Percentiles rank a stretch among this genome's conserved stretches.
phyloP scores from a whole-genome alignment of 2,329 filamentous ascomycete species.

The Botrytis fabae region DNA sequence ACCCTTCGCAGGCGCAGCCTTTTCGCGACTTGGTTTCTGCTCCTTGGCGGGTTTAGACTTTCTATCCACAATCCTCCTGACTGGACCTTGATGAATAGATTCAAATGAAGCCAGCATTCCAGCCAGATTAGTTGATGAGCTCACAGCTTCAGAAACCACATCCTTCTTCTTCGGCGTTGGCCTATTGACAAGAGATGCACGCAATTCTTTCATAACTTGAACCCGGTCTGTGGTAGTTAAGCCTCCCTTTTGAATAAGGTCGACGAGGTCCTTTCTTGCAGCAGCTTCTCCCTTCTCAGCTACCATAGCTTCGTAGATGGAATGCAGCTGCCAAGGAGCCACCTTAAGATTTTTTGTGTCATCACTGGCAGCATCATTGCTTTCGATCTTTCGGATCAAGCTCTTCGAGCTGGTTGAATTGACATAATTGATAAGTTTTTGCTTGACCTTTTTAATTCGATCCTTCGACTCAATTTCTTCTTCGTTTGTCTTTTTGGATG shows the following conservation, averaged over 20 bases:
- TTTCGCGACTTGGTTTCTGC: neutral
- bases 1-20: neutral
- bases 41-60: neutral
- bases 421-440: slow-evolving; percentile 15
- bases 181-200: slow-evolving; percentile 17
- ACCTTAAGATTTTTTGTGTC: neutral
- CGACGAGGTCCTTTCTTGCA: slow-evolving; percentile 16
- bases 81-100: slow-evolving; percentile 5
- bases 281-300: slow-evolving; percentile 13
- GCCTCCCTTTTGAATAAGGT: slow-evolving; percentile 21
- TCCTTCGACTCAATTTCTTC: slow-evolving; percentile 9
- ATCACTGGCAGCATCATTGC: neutral
- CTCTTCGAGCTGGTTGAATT: neutral
- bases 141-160: neutral
- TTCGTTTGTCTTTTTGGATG: neutral
- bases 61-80: neutral
- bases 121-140: slow-evolving; percentile 5
- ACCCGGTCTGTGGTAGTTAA: slow-evolving; percentile 22
- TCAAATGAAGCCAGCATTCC: slow-evolving; percentile 20
- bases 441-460: slow-evolving; percentile 18
- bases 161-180: neutral
- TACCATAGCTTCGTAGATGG: slow-evolving; percentile 20
- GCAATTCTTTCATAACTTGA: slow-evolving; percentile 20
- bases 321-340: slow-evolving; percentile 18
- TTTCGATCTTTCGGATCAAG: neutral